A percentile compares a stretch with the other conserved stretches of the same genome.
These are phyloP conservation scores for Jackrogersella multiformis DNA, from an alignment of 495 filamentous ascomycete species.

Conservation along the genomic window DNA sequence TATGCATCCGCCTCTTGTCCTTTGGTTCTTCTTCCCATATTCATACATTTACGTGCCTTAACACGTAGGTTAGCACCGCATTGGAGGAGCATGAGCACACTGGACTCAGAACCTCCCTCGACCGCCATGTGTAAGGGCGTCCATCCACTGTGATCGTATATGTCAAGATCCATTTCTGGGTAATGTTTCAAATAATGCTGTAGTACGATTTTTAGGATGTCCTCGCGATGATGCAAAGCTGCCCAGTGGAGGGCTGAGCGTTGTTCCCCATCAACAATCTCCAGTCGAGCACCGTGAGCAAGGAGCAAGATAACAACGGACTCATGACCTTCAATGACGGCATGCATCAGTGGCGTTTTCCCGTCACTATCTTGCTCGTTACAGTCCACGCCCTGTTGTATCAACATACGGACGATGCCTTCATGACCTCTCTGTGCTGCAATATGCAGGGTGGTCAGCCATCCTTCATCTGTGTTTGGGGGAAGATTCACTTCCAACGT, in stretches of 20 bases:
- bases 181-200: not conserved
- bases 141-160: too few relatives aligned
- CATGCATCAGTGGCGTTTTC: conserved; percentile 38
- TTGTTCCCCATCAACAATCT: not conserved
- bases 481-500: too few relatives aligned
- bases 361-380: conserved; percentile 44
- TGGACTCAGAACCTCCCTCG: not conserved
- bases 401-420: conserved; percentile 27
- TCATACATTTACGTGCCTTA: not conserved
- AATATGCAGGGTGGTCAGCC: conserved; percentile 39
- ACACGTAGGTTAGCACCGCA: not conserved
- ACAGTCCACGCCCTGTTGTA: conserved; percentile 39
- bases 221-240: not conserved
- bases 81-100: not conserved
- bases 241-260: not conserved
- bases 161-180: too few relatives aligned
- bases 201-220: not conserved
- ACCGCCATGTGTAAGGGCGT: not conserved
- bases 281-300: conserved; percentile 27
- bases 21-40: too few relatives aligned
- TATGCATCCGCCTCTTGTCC: too few relatives aligned
- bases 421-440: conserved; percentile 41
- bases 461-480: too few relatives aligned
- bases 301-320: conserved; percentile 28
- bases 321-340: conserved; percentile 23